Evolutionary conservation across 2,329 filamentous ascomycete species (phyloP).

Genomic region (Xylogone sp.): DNA sequence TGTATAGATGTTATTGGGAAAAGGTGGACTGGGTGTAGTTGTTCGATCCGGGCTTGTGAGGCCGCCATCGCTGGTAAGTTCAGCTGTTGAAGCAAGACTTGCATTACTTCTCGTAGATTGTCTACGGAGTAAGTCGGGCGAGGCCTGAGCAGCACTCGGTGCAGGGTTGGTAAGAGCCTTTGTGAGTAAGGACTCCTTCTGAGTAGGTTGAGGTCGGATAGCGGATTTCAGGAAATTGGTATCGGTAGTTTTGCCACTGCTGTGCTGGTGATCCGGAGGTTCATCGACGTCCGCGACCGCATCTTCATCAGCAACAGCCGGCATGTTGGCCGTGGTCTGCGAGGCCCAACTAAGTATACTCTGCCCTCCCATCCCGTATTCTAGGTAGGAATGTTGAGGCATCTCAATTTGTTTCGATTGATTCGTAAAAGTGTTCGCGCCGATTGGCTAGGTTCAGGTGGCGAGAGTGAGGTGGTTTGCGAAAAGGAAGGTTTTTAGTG

Average conservation of each 20-base stretch:
- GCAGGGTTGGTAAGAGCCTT: constrained; percentile 72
- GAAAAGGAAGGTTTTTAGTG: no score
- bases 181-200: constrained; percentile 80
- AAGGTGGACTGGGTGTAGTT: constrained; percentile 84
- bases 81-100: constrained; percentile 79
- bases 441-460: neutral
- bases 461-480: neutral
- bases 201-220: constrained; percentile 45
- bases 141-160: constrained; percentile 40
- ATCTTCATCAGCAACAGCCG: constrained; percentile 53
- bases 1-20: constrained; percentile 52
- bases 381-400: constrained; percentile 10
- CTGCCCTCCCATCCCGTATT: constrained; percentile 23
- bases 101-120: constrained; percentile 70
- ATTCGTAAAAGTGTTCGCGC: neutral
- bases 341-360: constrained; percentile 42
- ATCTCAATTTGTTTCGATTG: constrained; percentile 4
- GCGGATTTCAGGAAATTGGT: constrained; percentile 29
- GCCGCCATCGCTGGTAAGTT: constrained; percentile 92
- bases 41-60: constrained; percentile 86
- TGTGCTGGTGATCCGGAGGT: constrained; percentile 63
- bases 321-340: constrained; percentile 31
- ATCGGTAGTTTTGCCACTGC: constrained; percentile 9
- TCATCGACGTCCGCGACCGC: constrained; percentile 77
- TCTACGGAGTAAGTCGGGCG: constrained; percentile 33